phyloP scores from a whole-genome alignment of 805 yeast species.

The Lipomyces oligophaga region DNA sequence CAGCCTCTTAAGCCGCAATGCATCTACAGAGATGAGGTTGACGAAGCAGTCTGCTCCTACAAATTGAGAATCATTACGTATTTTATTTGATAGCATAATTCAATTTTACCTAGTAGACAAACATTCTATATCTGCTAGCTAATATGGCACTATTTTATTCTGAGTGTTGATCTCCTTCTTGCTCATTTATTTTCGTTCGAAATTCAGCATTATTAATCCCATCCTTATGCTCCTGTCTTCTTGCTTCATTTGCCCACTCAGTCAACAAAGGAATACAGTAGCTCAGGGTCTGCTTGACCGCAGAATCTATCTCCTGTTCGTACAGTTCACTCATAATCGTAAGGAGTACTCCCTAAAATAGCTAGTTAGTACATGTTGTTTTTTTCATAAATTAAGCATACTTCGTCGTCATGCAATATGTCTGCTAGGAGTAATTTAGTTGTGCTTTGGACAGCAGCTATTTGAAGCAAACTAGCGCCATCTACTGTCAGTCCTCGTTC shows the following conservation, averaged over 20 bases:
- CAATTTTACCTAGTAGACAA: too few species aligned
- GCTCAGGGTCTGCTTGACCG: constrained; percentile 70
- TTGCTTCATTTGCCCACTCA: constrained; percentile 21
- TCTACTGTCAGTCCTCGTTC: constrained; percentile 34
- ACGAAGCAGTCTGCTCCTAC: too few species aligned
- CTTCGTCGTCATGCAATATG: constrained; percentile 62
- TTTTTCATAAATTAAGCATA: neutral
- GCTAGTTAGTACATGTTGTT: neutral
- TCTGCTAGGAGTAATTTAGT: constrained; percentile 79
- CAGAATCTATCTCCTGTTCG: constrained; percentile 62
- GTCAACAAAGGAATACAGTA: constrained; percentile 73
- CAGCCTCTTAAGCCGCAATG: too few species aligned
- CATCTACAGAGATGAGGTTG: too few species aligned
- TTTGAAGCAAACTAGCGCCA: constrained; percentile 59
- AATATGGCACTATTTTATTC: too few species aligned
- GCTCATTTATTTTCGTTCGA: neutral
- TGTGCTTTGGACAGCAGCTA: constrained; percentile 79
- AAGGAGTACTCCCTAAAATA: neutral
- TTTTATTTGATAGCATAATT: too few species aligned
- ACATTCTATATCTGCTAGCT: too few species aligned
- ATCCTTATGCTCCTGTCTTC: too few species aligned
- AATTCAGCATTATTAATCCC: constrained; percentile 1
- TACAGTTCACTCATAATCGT: constrained; percentile 39
- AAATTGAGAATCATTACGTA: too few species aligned
- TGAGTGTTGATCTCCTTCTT: too few species aligned